Percentiles rank a stretch among this genome's conserved stretches.
Conservation (phyloP, 2,329 filamentous ascomycete genomes). For the Samsoniella hepiali region DNA sequence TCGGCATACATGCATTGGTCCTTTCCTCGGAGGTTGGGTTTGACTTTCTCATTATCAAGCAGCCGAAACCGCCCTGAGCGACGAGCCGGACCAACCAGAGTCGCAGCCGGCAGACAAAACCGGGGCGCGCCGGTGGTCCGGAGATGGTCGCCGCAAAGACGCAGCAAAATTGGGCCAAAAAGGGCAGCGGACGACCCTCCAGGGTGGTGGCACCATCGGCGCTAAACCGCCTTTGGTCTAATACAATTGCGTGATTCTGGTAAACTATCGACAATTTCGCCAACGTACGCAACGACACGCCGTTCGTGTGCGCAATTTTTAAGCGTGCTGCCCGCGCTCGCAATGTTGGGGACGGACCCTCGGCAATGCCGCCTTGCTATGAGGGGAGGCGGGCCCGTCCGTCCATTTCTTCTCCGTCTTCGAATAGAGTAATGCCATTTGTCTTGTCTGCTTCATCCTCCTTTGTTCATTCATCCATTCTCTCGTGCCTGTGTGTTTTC, state of each 20-base stretch:
- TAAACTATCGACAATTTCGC: constrained; percentile 36
- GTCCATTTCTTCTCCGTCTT: neutral
- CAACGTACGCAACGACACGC: constrained; percentile 3
- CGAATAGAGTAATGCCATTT: constrained; percentile 13
- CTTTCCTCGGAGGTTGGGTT: neutral
- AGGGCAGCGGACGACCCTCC: constrained; percentile 7
- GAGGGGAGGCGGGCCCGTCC: constrained; percentile 10
- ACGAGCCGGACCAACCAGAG: constrained; percentile 17
- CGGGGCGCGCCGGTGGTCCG: constrained; percentile 7
- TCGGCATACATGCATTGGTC: neutral
- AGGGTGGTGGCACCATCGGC: constrained; percentile 20
- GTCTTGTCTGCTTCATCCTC: constrained; percentile 5
- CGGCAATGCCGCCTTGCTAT: constrained; percentile 1
- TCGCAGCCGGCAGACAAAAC: constrained; percentile 6
- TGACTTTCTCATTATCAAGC: neutral
- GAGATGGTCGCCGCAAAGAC: constrained; percentile 4
- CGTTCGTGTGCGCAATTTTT: constrained; percentile 23
- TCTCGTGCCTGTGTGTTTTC: neutral
- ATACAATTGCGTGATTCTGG: constrained; percentile 41
- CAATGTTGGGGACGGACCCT: constrained; percentile 7
- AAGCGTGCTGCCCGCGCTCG: constrained; percentile 18
- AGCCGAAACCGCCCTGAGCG: neutral
- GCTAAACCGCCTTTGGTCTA: constrained; percentile 32
- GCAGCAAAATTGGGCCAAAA: constrained; percentile 11
- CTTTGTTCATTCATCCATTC: neutral